Evolutionary conservation across 345 rosid species (phyloP).

Genomic region (Eucalyptus virginea): DNA sequence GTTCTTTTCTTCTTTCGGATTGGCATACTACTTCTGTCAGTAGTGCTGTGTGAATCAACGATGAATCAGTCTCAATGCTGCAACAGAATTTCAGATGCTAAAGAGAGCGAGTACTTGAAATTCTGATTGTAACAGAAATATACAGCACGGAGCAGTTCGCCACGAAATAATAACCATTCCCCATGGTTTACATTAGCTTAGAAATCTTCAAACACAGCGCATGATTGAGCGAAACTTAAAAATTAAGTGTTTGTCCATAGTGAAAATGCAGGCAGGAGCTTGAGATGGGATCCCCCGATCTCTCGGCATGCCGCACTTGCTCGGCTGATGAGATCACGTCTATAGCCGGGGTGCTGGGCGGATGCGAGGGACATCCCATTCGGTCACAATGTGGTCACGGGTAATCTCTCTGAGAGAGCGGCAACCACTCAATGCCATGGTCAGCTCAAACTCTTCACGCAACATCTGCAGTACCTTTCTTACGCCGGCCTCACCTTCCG

Average conservation of each 20-base stretch:
- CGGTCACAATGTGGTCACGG: slow-evolving; percentile 52
- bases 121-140: not conserved
- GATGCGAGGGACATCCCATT: slow-evolving; percentile 59
- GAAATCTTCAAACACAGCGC: not conserved
- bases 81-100: not conserved
- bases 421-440: slow-evolving; percentile 89
- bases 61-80: not conserved
- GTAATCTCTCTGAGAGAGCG: slow-evolving; percentile 75
- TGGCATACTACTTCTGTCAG: not conserved
- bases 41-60: not conserved
- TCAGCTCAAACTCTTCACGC: slow-evolving; percentile 72
- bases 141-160: not conserved
- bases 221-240: not conserved
- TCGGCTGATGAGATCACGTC: not conserved
- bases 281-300: not conserved
- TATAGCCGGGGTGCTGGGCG: slow-evolving; percentile 21
- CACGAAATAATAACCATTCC: not conserved
- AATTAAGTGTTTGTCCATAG: not conserved
- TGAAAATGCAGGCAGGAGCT: not conserved
- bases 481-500: slow-evolving; percentile 67
- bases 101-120: not conserved
- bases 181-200: not conserved
- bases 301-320: not conserved
- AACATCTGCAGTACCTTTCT: slow-evolving; percentile 70
- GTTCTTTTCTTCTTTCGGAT: not conserved